Evolutionary conservation across 169 alveolate genomes (phyloP), one percentile per base, ranked within the genome.

Genomic region (Eimeria brunetti): DNA sequence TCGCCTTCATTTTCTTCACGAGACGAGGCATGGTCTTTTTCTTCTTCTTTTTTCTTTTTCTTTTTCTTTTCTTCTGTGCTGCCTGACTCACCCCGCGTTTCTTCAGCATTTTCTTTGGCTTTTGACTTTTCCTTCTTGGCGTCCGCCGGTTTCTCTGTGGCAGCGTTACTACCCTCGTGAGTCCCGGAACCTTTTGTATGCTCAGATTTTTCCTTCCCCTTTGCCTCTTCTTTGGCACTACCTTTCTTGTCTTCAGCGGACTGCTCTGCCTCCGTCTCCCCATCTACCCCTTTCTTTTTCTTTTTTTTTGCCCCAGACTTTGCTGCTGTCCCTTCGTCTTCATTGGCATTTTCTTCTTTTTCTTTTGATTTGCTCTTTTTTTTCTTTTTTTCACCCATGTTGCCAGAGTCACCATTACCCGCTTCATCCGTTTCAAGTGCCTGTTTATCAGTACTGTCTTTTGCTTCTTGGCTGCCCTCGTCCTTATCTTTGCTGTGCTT

Each of bases 231-330:
- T 44, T 49, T 27, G 64, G 14, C 80, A 22, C 14, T 38, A 53
- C 33, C 16, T 53, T 6, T 58, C 60, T 41, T n/a, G 5, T 64
- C 81, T 60, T 27, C 56, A 30, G 49, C 71, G 27, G 81, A 18
- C 18, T 18, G 92, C 67, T 36, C 81, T 1, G 92, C 53, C 60
- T 20, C 64, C 2, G 20, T 18, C 51, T 38, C 81, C 64, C 33
- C 92, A 41, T 86, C 80, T 24, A 14, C 49, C 12, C 44, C 51
- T 11, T 86, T 62, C 60, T 86, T 86, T 38, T 86, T 86, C 81
- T 58, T 86, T 83, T 86, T 86, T 44, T 86, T 86, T 16, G 64
- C 30, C 30, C 62, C 81, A 38, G 92, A 24, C 80, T 86, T 86
- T n/a, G 81, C 33, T n/a, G 33, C 44, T 22, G 44, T 67, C 5